Conservation (phyloP, 192 early-diverging fungal genomes). For the Mortierella hygrophila region DNA sequence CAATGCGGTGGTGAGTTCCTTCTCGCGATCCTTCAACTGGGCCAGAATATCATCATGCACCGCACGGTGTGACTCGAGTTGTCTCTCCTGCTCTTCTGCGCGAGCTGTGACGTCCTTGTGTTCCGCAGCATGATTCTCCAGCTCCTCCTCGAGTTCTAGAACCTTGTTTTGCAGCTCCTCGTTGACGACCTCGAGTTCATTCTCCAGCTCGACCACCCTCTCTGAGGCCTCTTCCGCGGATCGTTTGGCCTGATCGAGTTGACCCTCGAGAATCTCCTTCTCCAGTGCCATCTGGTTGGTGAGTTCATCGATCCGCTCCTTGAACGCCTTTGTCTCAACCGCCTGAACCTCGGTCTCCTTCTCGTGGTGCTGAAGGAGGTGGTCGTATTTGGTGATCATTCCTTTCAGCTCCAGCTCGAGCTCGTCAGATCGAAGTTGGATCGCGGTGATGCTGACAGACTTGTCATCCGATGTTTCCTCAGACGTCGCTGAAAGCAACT, state of each 20-base stretch:
- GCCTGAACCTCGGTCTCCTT: constrained; percentile 21
- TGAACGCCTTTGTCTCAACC: constrained; percentile 30
- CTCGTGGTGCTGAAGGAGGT: constrained; percentile 31
- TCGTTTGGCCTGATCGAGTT: constrained; percentile 28
- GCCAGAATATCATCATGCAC: constrained; percentile 40
- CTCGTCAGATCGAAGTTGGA: constrained; percentile 20
- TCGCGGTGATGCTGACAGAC: neutral
- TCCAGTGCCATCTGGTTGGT: constrained; percentile 23
- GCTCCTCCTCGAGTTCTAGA: constrained; percentile 27
- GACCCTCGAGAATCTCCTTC: constrained; percentile 37
- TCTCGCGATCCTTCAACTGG: constrained; percentile 38
- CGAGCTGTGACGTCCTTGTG: constrained; percentile 30
- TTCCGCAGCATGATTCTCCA: constrained; percentile 34
- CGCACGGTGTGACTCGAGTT: constrained; percentile 43
- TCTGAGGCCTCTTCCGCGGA: constrained; percentile 31
- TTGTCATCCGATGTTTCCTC: constrained; percentile 23
- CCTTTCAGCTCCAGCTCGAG: constrained; percentile 38
- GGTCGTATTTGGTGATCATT: constrained; percentile 42
- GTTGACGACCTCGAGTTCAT: constrained; percentile 36
- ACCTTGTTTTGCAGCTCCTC: constrained; percentile 49
- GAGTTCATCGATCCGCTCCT: constrained; percentile 44
- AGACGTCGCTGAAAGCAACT: constrained; percentile 41
- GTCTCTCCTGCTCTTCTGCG: constrained; percentile 37
- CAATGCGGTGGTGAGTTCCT: neutral
- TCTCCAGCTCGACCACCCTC: constrained; percentile 28